Base-by-base conservation (phyloP, 805 yeast genomes). In the Kurtzmaniella fragi region DNA sequence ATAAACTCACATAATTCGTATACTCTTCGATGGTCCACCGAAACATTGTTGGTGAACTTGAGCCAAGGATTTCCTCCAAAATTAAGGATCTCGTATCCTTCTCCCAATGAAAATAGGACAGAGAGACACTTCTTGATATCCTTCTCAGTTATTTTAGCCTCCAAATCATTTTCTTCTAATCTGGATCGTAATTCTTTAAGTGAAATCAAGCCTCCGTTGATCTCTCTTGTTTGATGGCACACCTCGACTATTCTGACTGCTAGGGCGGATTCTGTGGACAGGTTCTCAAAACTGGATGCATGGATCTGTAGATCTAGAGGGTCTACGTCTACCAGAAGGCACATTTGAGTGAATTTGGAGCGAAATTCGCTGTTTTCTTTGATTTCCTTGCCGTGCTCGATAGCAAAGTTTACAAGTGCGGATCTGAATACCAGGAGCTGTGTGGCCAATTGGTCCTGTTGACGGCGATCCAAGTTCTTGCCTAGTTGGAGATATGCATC, bases 191-290 rank as follows among this genome's bases (percentile, higher is more conserved):
- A 50, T 42, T 67, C 73, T 29, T 75, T 67, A 17, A 86, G 64
- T 0, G 85, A 67, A 16, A 89, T 74, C 11, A 88, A 65, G 0
- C 97, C 97, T 12, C 97, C 97, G 54, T 87, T 90, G 43, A 80
- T 63, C 41, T 75, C 80, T 46, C 82, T 63, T 2, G 91, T 83
- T 17, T 70, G 67, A 39, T 82, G 78, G 52, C 95, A 85, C 3
- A 82, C 67, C 50, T 89, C 95, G 11, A 89, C 82, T 12, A 89
- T 67, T 41, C 82, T 75, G 11, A 87, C 83, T 2, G 87, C 78
- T 14, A 91, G 60, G 30, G 83, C 88, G 43, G 79, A 76, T 44
- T 73, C 54, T 15, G 64, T 60, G 26, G 26, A 54, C 52, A 12
- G 53, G 46, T 35, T 52, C 57, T 11, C 72, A 53, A 54, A 64